Evolutionary conservation across 176 grass and related monocot genomes (phyloP).

Genomic region (Carex cristatella): DNA sequence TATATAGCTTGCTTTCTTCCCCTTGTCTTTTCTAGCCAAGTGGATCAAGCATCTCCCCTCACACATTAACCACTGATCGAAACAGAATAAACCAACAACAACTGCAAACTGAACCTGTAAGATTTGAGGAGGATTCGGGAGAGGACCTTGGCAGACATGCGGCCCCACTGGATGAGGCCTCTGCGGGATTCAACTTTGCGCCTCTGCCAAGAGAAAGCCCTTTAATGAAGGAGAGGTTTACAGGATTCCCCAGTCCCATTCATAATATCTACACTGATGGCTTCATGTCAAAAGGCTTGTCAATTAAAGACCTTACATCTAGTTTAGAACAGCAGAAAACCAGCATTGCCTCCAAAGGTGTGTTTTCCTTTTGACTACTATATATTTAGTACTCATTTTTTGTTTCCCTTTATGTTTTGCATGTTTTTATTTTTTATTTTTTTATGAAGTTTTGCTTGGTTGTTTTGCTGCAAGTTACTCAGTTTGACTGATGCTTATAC

Average conservation of each 20-base stretch:
- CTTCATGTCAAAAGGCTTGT: conserved; percentile 11
- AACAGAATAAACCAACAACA: background rate
- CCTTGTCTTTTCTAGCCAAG: conserved; percentile 1
- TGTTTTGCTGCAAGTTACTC: background rate
- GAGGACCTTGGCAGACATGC: background rate
- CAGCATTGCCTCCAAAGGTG: background rate
- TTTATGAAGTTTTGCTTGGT: too few species aligned
- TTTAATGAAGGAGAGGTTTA: conserved; percentile 12
- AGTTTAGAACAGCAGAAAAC: background rate
- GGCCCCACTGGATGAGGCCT: background rate
- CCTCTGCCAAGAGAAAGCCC: background rate
- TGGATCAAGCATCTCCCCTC: conserved; percentile 14
- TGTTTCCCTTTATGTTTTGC: background rate
- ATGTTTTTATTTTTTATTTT: too few species aligned
- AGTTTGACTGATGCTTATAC: background rate
- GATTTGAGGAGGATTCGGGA: background rate
- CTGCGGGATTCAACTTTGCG: background rate
- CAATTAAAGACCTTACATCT: conserved; percentile 17
- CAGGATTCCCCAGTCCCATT: background rate
- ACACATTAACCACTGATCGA: background rate
- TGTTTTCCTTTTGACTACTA: background rate
- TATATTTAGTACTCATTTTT: background rate
- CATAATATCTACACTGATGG: conserved; percentile 3
- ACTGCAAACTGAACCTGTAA: background rate
- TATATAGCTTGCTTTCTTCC: background rate